Conservation (phyloP, 129 eudicot species). For the Smallanthus sonchifolius region DNA sequence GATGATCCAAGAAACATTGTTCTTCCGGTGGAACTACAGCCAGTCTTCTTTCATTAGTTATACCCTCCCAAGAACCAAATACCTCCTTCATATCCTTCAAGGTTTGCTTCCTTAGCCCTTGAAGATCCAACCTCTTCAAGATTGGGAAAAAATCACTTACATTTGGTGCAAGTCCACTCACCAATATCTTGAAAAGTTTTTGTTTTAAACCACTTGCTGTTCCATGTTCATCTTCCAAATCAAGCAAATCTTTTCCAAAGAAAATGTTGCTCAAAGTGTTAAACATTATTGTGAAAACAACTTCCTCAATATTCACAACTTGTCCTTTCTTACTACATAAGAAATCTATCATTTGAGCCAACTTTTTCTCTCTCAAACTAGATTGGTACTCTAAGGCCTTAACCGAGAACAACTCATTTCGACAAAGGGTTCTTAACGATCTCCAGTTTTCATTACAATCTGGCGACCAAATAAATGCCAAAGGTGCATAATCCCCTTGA, state of each 20-base stretch:
- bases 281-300: conserved; percentile 28
- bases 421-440: conserved; percentile 20
- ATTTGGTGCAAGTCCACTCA: not conserved
- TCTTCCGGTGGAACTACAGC: not conserved
- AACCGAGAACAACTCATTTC: conserved; percentile 17
- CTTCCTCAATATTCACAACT: conserved; percentile 22
- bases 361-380: conserved; percentile 6
- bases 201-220: conserved; percentile 16
- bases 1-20: not conserved
- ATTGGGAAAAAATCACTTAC: conserved; percentile 16
- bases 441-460: conserved; percentile 24
- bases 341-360: conserved; percentile 18
- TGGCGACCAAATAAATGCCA: conserved; percentile 10
- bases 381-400: conserved; percentile 30
- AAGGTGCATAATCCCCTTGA: not conserved
- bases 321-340: conserved; percentile 10
- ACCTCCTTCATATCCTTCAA: conserved; percentile 6
- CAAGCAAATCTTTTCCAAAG: conserved; percentile 13
- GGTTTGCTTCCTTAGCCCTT: conserved; percentile 1
- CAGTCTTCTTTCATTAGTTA: not conserved
- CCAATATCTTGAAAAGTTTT: conserved; percentile 1
- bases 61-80: conserved; percentile 5
- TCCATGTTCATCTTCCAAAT: not conserved
- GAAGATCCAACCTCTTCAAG: conserved; percentile 10
- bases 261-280: conserved; percentile 16